These are phyloP conservation scores for Abelmoschus esculentus DNA, from an alignment of 345 rosid genomes.

Conservation along the genomic window DNA sequence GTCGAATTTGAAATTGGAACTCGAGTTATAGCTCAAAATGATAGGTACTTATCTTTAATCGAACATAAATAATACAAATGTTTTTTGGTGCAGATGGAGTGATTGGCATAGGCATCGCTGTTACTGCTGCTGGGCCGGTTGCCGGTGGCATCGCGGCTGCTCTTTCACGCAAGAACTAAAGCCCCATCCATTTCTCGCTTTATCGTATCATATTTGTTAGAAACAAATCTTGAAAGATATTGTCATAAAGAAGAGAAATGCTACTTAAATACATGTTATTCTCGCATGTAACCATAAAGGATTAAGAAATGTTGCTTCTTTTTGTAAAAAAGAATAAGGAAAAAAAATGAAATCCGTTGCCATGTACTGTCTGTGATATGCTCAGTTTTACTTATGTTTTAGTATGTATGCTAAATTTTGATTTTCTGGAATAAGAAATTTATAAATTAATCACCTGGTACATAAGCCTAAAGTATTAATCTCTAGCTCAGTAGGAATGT, in stretches of 20 bases:
- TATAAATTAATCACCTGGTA: too few species aligned
- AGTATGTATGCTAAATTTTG: too few species aligned
- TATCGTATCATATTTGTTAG: not conserved
- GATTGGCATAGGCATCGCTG: slow-evolving; percentile 77
- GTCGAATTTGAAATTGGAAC: not conserved
- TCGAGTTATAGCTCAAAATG: not conserved
- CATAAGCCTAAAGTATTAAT: too few species aligned
- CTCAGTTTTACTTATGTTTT: too few species aligned
- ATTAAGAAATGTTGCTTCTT: not conserved
- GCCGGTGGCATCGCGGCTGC: slow-evolving; percentile 77
- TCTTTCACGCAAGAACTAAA: slow-evolving; percentile 50
- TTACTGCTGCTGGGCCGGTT: slow-evolving; percentile 63
- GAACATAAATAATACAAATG: not conserved
- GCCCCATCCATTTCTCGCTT: not conserved
- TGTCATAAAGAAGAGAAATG: not conserved
- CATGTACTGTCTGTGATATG: too few species aligned
- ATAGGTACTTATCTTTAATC: not conserved
- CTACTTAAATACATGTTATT: not conserved
- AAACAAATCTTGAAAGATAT: not conserved
- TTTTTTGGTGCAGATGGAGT: slow-evolving; percentile 55
- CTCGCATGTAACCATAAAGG: too few species aligned
- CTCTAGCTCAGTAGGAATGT: too few species aligned
- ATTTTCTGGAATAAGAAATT: too few species aligned
- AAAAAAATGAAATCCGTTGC: too few species aligned
- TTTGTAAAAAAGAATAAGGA: too few species aligned